Conservation (phyloP, 306 rosid species). For the Nissolia schottii region DNA sequence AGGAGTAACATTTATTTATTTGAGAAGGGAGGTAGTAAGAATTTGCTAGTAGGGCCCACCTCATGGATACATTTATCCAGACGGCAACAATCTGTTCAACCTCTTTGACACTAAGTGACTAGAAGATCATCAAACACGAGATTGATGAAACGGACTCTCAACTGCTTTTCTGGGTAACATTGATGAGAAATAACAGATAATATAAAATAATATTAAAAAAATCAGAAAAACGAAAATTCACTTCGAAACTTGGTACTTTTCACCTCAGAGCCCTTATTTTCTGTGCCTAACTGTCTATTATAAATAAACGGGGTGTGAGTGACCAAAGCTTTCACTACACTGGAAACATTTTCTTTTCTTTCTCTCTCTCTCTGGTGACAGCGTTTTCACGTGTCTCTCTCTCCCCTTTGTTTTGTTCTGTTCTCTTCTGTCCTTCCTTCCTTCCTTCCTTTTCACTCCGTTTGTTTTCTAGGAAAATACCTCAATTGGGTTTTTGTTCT, state of each 20-base stretch:
- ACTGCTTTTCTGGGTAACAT: background rate
- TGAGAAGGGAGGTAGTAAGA: no score
- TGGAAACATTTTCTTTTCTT: background rate
- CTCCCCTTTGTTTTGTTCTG: slow-evolving; percentile 8
- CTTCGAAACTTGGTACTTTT: background rate
- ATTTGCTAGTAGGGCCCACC: slow-evolving; percentile 17
- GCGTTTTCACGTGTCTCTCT: slow-evolving; percentile 55
- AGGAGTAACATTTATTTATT: no score
- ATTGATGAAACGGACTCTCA: background rate
- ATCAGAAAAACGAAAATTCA: background rate
- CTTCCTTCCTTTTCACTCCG: slow-evolving; percentile 1
- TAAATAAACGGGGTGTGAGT: slow-evolving; percentile 36
- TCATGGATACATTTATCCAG: background rate
- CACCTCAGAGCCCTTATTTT: background rate
- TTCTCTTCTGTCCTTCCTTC: slow-evolving; percentile 6
- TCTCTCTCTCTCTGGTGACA: background rate
- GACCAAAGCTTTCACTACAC: slow-evolving; percentile 30
- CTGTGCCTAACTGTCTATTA: slow-evolving; percentile 27
- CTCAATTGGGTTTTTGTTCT: slow-evolving; percentile 13
- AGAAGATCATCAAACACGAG: background rate
- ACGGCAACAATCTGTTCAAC: slow-evolving; percentile 25
- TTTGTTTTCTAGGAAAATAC: slow-evolving; percentile 32
- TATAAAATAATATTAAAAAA: background rate
- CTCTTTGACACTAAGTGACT: slow-evolving; percentile 2
- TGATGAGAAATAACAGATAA: background rate